phyloP scores from a whole-genome alignment of 2,329 filamentous ascomycete genomes.

The Ascochyta pisi region DNA sequence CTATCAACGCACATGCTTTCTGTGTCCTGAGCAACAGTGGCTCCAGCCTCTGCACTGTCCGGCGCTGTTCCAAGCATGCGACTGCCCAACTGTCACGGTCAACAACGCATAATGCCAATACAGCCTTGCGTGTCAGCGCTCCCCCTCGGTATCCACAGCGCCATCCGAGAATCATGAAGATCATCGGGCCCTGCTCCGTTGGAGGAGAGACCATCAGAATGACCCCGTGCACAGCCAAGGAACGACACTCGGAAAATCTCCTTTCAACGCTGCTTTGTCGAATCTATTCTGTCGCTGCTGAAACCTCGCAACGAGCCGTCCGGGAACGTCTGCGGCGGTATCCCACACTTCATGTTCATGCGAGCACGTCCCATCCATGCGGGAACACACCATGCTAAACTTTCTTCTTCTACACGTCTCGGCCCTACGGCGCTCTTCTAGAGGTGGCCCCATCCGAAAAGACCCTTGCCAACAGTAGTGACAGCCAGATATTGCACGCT shows the following conservation, averaged over 20 bases:
- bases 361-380: background rate
- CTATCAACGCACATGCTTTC: background rate
- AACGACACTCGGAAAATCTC: background rate
- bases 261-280: background rate
- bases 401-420: background rate
- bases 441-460: conserved; percentile 47
- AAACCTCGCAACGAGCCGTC: background rate
- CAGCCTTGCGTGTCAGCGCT: conserved; percentile 2
- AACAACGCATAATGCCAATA: conserved; percentile 1
- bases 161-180: conserved; percentile 9
- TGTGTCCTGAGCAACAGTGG: background rate
- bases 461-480: conserved; percentile 35
- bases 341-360: background rate
- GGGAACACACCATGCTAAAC: background rate
- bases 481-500: conserved; percentile 42
- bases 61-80: background rate
- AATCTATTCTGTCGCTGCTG: background rate
- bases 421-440: conserved; percentile 8
- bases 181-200: conserved; percentile 10
- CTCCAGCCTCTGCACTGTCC: background rate
- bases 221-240: background rate
- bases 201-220: background rate
- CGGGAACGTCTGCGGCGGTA: background rate
- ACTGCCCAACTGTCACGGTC: background rate
- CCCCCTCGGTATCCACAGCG: conserved; percentile 2